Conservation (phyloP, 2,329 filamentous ascomycete species). For the Fusarium sacchari region DNA sequence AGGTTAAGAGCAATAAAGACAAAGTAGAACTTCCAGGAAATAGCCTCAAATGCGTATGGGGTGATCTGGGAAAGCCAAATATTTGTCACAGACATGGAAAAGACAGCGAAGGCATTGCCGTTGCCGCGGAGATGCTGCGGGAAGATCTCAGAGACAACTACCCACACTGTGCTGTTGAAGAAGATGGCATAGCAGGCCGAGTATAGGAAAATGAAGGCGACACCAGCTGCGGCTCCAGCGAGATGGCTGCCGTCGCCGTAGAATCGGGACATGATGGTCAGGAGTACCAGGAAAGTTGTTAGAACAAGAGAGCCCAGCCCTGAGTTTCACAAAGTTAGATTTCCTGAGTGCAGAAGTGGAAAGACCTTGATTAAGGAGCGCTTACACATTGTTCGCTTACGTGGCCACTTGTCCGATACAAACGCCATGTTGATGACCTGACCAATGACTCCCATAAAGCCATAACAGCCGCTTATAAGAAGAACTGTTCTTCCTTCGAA, state of each 20-base stretch:
- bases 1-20: background rate
- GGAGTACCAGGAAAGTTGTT: background rate
- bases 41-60: background rate
- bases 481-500: background rate
- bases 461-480: background rate
- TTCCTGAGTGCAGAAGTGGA: no score
- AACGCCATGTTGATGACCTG: background rate
- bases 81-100: background rate
- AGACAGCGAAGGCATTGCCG: background rate
- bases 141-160: background rate
- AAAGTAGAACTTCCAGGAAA: background rate
- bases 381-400: background rate
- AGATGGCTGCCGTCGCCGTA: background rate
- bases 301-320: background rate
- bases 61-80: background rate
- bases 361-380: background rate
- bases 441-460: background rate
- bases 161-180: background rate
- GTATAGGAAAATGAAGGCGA: background rate
- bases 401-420: background rate
- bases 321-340: background rate
- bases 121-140: background rate
- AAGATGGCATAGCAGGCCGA: background rate
- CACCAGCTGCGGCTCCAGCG: background rate
- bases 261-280: background rate